These are phyloP conservation scores for Pseudoperonospora humuli DNA, from an alignment of 352 stramenopile genomes.

Conservation along the genomic window DNA sequence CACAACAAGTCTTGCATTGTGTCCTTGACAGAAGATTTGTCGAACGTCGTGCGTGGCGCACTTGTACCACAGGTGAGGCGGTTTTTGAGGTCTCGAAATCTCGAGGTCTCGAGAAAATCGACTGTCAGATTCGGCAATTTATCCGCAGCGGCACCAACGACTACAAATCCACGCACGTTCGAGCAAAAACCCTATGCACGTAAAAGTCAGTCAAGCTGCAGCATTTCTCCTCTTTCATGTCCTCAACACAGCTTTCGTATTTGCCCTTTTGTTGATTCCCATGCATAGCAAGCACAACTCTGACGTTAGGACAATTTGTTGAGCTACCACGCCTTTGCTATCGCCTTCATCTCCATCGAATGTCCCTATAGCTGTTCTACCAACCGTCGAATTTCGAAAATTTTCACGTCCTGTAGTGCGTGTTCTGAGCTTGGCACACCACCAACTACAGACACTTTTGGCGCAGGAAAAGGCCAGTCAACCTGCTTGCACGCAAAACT, in stretches of 20 bases:
- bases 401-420: slow-evolving; percentile 60
- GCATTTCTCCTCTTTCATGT: slow-evolving; percentile 13
- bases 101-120: no score
- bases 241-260: slow-evolving; percentile 13
- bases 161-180: slow-evolving; percentile 1
- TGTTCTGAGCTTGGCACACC: slow-evolving; percentile 13
- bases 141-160: neutral
- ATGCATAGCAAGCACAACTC: slow-evolving; percentile 17
- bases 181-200: slow-evolving; percentile 17
- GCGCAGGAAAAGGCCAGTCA: slow-evolving; percentile 28
- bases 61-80: no score
- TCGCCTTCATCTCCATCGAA: no score
- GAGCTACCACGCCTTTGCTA: slow-evolving; percentile 13
- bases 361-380: no score
- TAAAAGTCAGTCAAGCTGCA: no score
- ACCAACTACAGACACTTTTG: slow-evolving; percentile 8
- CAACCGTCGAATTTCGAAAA: slow-evolving; percentile 44
- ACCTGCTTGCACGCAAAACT: slow-evolving; percentile 40
- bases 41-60: slow-evolving; percentile 7
- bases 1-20: no score
- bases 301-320: slow-evolving; percentile 10
- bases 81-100: no score
- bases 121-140: slow-evolving; percentile 12
- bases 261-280: slow-evolving; percentile 9
- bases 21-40: slow-evolving; percentile 14